Percentiles rank a stretch among this genome's conserved stretches.
These are phyloP conservation scores for Paracoccidioides brasiliensis DNA, from an alignment of 2,329 filamentous ascomycete species.

Conservation along the genomic window DNA sequence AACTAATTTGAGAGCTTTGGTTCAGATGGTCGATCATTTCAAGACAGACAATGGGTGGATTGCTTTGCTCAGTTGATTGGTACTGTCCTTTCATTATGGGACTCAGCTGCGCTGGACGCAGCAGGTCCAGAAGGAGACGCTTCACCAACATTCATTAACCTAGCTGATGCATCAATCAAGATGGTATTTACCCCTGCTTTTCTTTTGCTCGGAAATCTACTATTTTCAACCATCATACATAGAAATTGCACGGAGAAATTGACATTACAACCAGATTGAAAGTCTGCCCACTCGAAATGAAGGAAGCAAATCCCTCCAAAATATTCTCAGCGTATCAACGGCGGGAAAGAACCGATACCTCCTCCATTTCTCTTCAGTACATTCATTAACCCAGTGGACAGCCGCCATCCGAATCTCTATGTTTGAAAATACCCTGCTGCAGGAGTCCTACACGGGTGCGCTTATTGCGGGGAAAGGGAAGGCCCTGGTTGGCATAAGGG, in stretches of 20 bases:
- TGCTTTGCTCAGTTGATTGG: conserved; percentile 95
- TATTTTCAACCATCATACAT: background rate
- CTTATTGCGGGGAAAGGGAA: conserved; percentile 92
- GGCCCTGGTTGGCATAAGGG: conserved; percentile 72
- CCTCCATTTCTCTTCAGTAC: conserved; percentile 88
- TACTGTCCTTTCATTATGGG: conserved; percentile 90
- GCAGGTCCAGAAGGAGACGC: conserved; percentile 77
- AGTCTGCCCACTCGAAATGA: conserved; percentile 73
- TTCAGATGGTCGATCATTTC: conserved; percentile 71
- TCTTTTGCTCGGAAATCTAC: background rate
- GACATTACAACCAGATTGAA: conserved; percentile 52
- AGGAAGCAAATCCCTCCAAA: conserved; percentile 70
- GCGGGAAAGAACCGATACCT: conserved; percentile 92
- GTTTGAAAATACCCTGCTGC: conserved; percentile 83
- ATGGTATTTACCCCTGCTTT: conserved; percentile 50
- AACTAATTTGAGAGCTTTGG: conserved; percentile 18
- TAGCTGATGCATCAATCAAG: conserved; percentile 94
- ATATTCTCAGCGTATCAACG: conserved; percentile 90
- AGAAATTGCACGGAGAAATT: background rate
- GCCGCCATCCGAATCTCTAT: conserved; percentile 85
- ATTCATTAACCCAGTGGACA: conserved; percentile 91
- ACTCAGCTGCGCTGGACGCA: conserved; percentile 78
- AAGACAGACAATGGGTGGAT: conserved; percentile 84
- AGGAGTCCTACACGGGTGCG: conserved; percentile 93
- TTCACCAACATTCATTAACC: conserved; percentile 83